Evolutionary conservation across 2,329 filamentous ascomycete genomes (phyloP).

Genomic region (Exophiala aquamarina): DNA sequence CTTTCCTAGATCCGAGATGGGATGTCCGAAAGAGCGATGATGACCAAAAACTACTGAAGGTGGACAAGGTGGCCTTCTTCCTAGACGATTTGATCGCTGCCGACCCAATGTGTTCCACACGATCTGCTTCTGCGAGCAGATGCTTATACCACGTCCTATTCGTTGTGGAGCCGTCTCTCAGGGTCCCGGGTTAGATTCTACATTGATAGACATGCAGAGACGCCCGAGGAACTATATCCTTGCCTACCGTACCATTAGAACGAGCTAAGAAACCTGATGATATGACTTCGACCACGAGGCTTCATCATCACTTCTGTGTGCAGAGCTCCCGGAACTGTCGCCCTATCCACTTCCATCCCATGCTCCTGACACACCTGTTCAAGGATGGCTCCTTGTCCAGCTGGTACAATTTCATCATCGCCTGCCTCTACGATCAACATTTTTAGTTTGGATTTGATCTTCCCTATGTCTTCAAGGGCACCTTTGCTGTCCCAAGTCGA

Average conservation of each 20-base stretch:
- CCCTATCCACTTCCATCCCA: conserved; percentile 37
- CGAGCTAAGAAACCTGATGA: conserved; percentile 19
- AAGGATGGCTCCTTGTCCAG: conserved; percentile 36
- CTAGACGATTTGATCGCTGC: conserved; percentile 6
- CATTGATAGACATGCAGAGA: neutral
- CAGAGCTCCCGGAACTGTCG: conserved; percentile 46
- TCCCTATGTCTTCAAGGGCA: conserved; percentile 42
- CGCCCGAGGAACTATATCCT: too few species aligned
- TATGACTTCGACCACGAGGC: conserved; percentile 38
- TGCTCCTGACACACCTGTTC: conserved; percentile 35
- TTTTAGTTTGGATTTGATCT: conserved; percentile 19
- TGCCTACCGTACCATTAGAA: neutral
- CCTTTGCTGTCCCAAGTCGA: conserved; percentile 54
- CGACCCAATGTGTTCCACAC: neutral
- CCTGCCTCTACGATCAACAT: conserved; percentile 43
- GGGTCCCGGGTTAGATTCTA: neutral
- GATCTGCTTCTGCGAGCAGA: neutral
- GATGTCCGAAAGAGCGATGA: conserved; percentile 12
- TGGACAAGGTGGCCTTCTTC: conserved; percentile 8
- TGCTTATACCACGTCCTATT: conserved; percentile 1
- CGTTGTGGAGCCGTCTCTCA: too few species aligned
- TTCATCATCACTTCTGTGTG: conserved; percentile 51
- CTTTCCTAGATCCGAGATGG: conserved; percentile 19
- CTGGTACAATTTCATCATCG: conserved; percentile 46
- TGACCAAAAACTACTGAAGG: neutral